phyloP scores from a whole-genome alignment of 257 asterid species.

The Anisodus acutangulus region DNA sequence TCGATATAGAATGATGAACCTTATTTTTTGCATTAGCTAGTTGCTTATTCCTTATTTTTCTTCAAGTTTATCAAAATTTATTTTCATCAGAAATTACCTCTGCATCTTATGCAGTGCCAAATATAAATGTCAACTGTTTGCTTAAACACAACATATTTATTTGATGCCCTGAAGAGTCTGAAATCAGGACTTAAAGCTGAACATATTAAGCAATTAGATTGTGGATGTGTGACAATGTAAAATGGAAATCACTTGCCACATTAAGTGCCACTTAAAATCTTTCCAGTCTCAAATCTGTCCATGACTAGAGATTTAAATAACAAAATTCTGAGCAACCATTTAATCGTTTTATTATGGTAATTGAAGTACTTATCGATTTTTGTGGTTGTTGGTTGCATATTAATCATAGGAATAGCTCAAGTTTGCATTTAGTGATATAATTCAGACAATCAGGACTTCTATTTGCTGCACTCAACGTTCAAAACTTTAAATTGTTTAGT shows the following conservation, averaged over 20 bases:
- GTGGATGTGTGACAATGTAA: constrained; percentile 14
- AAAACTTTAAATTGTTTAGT: constrained; percentile 17
- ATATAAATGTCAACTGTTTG: not conserved
- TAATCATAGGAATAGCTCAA: constrained; percentile 21
- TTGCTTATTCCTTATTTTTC: not conserved
- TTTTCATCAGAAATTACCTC: constrained; percentile 22
- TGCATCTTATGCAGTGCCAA: constrained; percentile 7
- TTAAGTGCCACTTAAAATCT: constrained; percentile 15
- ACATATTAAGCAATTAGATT: constrained; percentile 16
- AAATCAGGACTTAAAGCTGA: not conserved
- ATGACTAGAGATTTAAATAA: not conserved
- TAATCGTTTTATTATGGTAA: not conserved
- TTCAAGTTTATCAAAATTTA: not conserved
- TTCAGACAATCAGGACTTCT: constrained; percentile 1
- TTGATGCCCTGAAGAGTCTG: not conserved
- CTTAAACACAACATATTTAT: not conserved
- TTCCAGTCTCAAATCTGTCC: not conserved
- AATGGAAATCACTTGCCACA: constrained; percentile 10
- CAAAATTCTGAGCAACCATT: constrained; percentile 9
- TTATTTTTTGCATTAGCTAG: not conserved
- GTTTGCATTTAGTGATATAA: constrained; percentile 15
- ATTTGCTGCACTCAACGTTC: not conserved
- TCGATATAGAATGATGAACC: not conserved
- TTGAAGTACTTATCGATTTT: not conserved
- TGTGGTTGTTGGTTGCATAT: not conserved